phyloP scores from a whole-genome alignment of 768 basidiomycete species.

The Psilocybe azurescens region DNA sequence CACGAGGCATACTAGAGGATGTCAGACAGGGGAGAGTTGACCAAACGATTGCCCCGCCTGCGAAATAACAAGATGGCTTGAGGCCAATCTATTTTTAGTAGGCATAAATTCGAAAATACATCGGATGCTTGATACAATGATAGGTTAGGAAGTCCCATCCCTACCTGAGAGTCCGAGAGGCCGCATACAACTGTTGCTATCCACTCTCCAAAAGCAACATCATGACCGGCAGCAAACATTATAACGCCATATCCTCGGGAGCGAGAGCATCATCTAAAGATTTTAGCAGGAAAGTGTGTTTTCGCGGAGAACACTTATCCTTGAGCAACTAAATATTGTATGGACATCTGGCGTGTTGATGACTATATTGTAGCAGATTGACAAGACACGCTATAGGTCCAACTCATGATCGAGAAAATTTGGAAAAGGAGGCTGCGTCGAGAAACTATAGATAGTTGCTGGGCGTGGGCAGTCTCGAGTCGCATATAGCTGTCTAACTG shows the following conservation, averaged over 20 bases:
- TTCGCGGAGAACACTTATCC: too few relatives aligned
- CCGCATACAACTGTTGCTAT: not conserved
- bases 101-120: not conserved
- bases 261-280: not conserved
- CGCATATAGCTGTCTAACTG: not conserved
- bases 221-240: not conserved
- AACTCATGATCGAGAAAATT: not conserved
- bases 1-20: not conserved
- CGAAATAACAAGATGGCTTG: not conserved
- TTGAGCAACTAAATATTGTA: too few relatives aligned
- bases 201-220: not conserved
- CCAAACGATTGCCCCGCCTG: constrained; percentile 3
- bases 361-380: not conserved
- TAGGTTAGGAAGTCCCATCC: not conserved
- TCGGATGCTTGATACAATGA: constrained; percentile 4
- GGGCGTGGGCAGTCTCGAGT: not conserved
- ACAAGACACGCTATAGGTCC: not conserved
- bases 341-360: not conserved
- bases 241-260: not conserved
- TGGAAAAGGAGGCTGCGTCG: not conserved
- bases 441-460: not conserved
- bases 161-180: not conserved
- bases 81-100: not conserved
- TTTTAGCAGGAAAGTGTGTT: not conserved
- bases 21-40: not conserved